phyloP scores from a whole-genome alignment of 176 grass and related monocot genomes.

The Tuctoria greenei region DNA sequence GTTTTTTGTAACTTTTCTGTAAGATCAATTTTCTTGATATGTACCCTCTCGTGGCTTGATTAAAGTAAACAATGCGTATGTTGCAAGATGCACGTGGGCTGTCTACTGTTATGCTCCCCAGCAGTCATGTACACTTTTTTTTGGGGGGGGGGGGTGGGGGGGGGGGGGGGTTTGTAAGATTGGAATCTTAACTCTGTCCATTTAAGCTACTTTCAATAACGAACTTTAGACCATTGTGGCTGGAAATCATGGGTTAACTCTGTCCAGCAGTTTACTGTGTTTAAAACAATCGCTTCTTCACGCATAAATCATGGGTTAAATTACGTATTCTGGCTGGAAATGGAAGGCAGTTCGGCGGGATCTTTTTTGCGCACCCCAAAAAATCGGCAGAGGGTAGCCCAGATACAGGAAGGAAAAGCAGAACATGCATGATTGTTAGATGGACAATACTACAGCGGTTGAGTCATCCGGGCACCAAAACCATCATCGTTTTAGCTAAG shows the following conservation, averaged over 20 bases:
- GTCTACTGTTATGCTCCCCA: background rate
- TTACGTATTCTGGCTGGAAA: background rate
- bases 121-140: background rate
- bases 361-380: background rate
- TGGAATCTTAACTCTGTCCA: background rate
- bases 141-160: too few relatives aligned
- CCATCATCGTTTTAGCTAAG: conserved; percentile 27
- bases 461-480: conserved; percentile 3
- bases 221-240: too few relatives aligned
- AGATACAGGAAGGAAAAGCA: conserved; percentile 9
- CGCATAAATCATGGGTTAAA: background rate
- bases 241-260: too few relatives aligned
- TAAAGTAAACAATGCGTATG: conserved; percentile 28
- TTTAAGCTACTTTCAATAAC: background rate
- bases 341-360: background rate
- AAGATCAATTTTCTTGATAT: conserved; percentile 4
- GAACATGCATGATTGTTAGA: conserved; percentile 29
- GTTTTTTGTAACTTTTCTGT: conserved; percentile 27
- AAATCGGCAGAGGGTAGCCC: conserved; percentile 17
- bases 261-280: background rate
- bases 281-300: background rate
- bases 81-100: conserved; percentile 32
- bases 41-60: conserved; percentile 13
- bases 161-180: too few relatives aligned
- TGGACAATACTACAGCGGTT: background rate